These are phyloP conservation scores for Artemisia argyi DNA, from an alignment of 129 eudicot species.

Conservation along the genomic window DNA sequence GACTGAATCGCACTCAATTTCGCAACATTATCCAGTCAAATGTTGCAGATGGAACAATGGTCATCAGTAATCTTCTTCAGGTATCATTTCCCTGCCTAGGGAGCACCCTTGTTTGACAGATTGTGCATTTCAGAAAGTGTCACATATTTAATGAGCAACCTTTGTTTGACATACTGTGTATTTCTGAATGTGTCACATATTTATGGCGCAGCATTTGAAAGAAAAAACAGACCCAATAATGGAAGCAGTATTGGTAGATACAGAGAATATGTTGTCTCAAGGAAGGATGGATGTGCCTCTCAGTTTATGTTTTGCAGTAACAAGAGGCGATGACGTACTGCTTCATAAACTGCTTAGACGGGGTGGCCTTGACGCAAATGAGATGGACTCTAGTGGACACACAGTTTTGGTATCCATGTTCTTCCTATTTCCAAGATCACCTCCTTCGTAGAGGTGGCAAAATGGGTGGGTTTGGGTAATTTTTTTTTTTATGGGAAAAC, in stretches of 20 bases:
- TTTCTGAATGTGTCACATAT: not conserved
- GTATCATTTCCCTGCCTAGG: constrained; percentile 23
- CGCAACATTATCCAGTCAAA: constrained; percentile 60
- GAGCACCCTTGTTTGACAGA: not conserved
- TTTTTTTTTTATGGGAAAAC: not conserved
- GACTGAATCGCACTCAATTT: constrained; percentile 61
- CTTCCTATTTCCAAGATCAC: not conserved
- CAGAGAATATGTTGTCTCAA: constrained; percentile 59
- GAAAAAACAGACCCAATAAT: constrained; percentile 56
- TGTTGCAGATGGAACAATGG: constrained; percentile 71
- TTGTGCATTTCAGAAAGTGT: not conserved
- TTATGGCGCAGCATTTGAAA: constrained; percentile 59
- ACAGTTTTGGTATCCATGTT: constrained; percentile 61
- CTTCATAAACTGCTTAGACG: constrained; percentile 59
- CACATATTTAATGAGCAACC: not conserved
- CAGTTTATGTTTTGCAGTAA: constrained; percentile 78
- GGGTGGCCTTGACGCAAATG: constrained; percentile 78
- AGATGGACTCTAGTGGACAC: constrained; percentile 54
- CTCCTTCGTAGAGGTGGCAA: not conserved
- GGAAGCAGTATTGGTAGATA: constrained; percentile 51
- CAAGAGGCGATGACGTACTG: constrained; percentile 66
- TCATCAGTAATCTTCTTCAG: constrained; percentile 74
- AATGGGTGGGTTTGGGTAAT: not conserved
- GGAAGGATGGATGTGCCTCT: constrained; percentile 88
- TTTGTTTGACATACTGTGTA: not conserved